phyloP scores from a whole-genome alignment of 139 green algal genomes.

The Volvox africanus region DNA sequence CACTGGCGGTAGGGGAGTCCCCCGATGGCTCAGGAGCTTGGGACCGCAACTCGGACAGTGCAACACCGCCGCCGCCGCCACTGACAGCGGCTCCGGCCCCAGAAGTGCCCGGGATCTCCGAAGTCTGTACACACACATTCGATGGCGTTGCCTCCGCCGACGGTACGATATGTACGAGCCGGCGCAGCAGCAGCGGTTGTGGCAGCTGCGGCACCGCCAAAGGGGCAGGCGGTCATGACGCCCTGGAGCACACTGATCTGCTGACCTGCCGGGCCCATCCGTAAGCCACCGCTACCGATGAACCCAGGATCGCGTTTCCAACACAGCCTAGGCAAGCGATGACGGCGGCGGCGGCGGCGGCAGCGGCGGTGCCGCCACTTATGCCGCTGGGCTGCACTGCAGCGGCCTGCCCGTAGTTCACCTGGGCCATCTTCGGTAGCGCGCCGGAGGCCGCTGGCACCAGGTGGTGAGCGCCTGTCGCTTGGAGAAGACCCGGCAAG shows the following conservation, averaged over 20 bases:
- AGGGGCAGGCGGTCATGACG: background rate
- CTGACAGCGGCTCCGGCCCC: background rate
- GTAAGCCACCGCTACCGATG: background rate
- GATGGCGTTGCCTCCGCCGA: background rate
- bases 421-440: background rate
- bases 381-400: background rate
- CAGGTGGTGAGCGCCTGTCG: background rate
- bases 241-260: background rate
- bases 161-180: background rate
- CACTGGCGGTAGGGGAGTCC: slow-evolving; percentile 12
- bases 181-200: slow-evolving; percentile 18
- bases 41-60: background rate
- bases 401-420: background rate
- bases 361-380: background rate
- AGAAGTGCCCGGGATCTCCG: background rate
- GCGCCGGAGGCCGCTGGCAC: background rate
- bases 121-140: background rate
- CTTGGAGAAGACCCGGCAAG: no score
- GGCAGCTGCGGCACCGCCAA: slow-evolving; percentile 3
- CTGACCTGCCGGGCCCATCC: background rate
- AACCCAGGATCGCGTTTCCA: background rate
- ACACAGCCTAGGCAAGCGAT: no score
- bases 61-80: background rate
- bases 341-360: no score
- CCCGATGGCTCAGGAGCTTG: background rate